Base-by-base conservation (phyloP, 2,329 filamentous ascomycete genomes). In the Fusarium cyanostomum region DNA sequence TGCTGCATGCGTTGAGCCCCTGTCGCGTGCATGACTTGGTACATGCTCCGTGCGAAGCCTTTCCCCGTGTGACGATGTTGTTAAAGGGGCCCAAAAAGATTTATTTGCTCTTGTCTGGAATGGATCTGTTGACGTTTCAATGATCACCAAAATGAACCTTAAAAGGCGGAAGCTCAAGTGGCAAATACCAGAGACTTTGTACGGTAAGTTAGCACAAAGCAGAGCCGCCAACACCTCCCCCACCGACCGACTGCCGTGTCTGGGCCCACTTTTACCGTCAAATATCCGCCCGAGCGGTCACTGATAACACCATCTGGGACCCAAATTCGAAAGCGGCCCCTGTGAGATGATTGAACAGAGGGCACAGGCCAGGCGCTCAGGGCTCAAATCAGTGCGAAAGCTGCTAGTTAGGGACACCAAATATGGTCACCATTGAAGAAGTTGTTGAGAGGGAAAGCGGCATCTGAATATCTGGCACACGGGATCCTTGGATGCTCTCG, bases 271-370 rank as follows among this genome's bases (percentile, higher is more conserved):
- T 64, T 59, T 68, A 43, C 52, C 57, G 49, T 45, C 55, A 67
- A 55, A 42, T 60, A 56, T 59, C 64, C 64, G 56, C 33, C 59
- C 66, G 66, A 71, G 71, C 67, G 62, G 67, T 56, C 35, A 61
- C 54, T 64, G 68, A 71, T 71, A 70, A 71, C 68, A 68, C 68
- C 68, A 71, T 71, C 59, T 57, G 21, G 28, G 59, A 18, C 44
- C 39, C 41, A 65, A 68, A 71, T 71, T 71, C 39, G 56, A 71
- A 57, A 71, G 59, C 56, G 52, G 10, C 54, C 52, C 48, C 46
- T 49, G 26, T 44, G 49, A 65, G 15, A 54, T 62, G 62, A 65
- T 69, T 61, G 54, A 56, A 24, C 35, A 42, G 30, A 56, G 8
- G 24, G 43, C 45, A 30, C 52, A 53, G 39, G 38, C 30, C 31